Conservation (phyloP, 768 basidiomycete species). For the Lentinus brumalis region DNA sequence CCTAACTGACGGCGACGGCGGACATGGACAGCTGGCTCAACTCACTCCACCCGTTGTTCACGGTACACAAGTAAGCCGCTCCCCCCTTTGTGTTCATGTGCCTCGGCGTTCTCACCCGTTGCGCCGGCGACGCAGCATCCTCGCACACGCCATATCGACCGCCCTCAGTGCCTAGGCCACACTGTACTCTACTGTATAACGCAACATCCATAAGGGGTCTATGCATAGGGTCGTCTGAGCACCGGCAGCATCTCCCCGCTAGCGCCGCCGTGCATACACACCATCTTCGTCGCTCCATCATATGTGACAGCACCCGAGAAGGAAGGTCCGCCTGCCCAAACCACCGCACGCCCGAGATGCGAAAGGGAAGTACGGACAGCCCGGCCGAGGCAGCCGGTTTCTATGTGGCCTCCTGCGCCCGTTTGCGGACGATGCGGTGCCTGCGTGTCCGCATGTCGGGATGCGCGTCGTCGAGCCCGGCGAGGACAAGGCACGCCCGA, state of each 20-base stretch:
- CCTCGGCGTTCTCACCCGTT: constrained; percentile 9
- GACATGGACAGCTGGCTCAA: constrained; percentile 55
- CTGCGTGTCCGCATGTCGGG: background rate
- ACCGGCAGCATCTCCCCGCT: too few relatives aligned
- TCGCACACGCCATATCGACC: constrained; percentile 55
- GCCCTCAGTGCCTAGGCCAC: constrained; percentile 37
- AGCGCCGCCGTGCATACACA: too few relatives aligned
- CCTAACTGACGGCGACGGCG: background rate
- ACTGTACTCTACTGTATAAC: background rate
- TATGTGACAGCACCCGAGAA: too few relatives aligned
- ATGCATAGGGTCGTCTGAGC: background rate
- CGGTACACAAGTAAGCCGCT: constrained; percentile 56
- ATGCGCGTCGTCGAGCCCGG: background rate
- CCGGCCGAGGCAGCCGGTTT: too few relatives aligned
- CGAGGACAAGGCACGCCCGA: background rate
- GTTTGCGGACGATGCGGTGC: background rate
- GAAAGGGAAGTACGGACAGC: too few relatives aligned
- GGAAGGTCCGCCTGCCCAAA: too few relatives aligned
- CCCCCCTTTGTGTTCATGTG: background rate
- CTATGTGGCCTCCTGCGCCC: too few relatives aligned
- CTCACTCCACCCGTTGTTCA: constrained; percentile 60
- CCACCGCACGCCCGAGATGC: too few relatives aligned
- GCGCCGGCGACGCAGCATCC: constrained; percentile 37
- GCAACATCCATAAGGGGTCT: background rate
- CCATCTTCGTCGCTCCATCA: too few relatives aligned